phyloP scores from a whole-genome alignment of 139 green algal species.

The Ettlia oleoabundans region DNA sequence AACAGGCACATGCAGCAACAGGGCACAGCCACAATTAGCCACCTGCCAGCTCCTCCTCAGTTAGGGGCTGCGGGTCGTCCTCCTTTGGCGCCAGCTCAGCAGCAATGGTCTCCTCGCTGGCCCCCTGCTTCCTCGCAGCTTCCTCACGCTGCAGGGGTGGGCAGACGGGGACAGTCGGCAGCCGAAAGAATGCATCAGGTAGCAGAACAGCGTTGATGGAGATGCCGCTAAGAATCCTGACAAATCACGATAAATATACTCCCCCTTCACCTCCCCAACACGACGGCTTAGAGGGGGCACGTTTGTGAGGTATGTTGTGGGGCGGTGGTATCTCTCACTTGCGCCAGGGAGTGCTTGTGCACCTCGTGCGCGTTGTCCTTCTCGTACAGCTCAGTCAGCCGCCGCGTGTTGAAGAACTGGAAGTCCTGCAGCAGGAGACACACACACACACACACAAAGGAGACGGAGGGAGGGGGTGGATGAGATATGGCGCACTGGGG shows the following conservation, averaged over 20 bases:
- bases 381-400: conserved; percentile 89
- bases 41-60: conserved; percentile 81
- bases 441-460: background rate
- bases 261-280: too few relatives aligned
- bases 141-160: conserved; percentile 20
- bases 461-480: background rate
- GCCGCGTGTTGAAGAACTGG: conserved; percentile 95
- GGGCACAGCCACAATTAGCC: conserved; percentile 39
- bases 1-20: too few relatives aligned
- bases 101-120: conserved; percentile 71
- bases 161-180: too few relatives aligned
- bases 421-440: conserved; percentile 79
- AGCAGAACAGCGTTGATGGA: too few relatives aligned
- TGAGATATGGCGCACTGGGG: too few relatives aligned
- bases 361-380: conserved; percentile 84
- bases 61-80: conserved; percentile 88
- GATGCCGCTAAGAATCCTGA: too few relatives aligned
- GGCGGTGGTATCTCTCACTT: conserved; percentile 36
- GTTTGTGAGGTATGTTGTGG: too few relatives aligned
- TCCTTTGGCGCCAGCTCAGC: conserved; percentile 55
- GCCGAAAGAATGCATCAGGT: too few relatives aligned
- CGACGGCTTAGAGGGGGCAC: too few relatives aligned
- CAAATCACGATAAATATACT: too few relatives aligned
- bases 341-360: conserved; percentile 63
- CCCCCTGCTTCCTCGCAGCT: conserved; percentile 57